These are phyloP conservation scores for Closterium sp. DNA, from an alignment of 139 green algal genomes.

Conservation along the genomic window DNA sequence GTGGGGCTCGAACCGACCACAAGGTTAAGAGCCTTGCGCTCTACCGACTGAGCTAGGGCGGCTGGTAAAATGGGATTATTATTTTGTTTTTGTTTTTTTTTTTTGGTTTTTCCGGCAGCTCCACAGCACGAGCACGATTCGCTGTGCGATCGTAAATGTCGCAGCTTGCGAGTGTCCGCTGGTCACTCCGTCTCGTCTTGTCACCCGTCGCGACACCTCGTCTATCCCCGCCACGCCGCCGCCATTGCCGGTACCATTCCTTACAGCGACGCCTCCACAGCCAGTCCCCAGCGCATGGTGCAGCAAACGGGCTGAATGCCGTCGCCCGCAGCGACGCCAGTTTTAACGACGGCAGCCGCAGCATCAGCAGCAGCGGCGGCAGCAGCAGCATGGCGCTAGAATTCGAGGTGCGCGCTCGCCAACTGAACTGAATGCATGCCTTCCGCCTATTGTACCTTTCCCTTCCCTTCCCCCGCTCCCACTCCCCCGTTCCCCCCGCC, in stretches of 20 bases:
- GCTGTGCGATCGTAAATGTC: neutral
- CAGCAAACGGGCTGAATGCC: neutral
- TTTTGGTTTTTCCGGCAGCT: too few relatives aligned
- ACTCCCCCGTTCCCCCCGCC: neutral
- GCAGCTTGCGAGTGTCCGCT: neutral
- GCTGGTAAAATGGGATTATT: neutral
- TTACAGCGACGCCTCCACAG: neutral
- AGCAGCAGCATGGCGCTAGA: neutral
- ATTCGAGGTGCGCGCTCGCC: neutral
- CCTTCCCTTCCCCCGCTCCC: too few relatives aligned
- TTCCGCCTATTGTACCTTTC: neutral
- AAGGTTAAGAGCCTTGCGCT: neutral
- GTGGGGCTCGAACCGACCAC: neutral
- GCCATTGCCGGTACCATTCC: neutral
- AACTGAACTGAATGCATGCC: neutral
- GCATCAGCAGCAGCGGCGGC: neutral
- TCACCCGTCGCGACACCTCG: neutral
- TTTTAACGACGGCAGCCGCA: neutral
- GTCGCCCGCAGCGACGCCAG: neutral
- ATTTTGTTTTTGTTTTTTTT: too few relatives aligned
- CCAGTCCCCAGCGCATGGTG: neutral
- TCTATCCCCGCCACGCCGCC: neutral
- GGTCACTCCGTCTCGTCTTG: neutral
- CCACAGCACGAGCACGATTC: too few relatives aligned
- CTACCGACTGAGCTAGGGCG: neutral